Conservation (phyloP, 1,139 yeast genomes). For the Sugiyamaella japonica region DNA sequence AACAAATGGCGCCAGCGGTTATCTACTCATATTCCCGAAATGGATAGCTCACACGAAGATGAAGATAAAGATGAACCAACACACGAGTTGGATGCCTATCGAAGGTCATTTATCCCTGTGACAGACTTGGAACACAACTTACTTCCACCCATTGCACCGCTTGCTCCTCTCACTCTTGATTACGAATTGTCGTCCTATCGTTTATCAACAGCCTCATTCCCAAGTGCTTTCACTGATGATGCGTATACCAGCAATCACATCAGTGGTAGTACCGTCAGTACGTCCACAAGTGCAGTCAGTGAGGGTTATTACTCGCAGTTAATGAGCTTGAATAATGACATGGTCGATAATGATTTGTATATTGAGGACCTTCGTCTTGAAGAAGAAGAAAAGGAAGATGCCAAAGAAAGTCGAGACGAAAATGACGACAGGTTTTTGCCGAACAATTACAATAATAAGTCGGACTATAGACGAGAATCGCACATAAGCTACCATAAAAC, state of each 20-base stretch:
- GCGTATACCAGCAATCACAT: background rate
- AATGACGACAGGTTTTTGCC: background rate
- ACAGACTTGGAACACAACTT: background rate
- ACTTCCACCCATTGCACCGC: conserved; percentile 11
- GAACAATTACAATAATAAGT: background rate
- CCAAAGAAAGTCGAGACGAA: background rate
- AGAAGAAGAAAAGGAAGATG: background rate
- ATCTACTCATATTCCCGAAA: background rate
- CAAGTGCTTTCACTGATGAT: background rate
- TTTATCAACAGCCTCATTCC: conserved; percentile 3
- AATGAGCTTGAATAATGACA: background rate
- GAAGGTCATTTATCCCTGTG: background rate
- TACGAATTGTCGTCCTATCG: conserved; percentile 2
- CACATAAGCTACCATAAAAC: conserved; percentile 3
- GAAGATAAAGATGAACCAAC: background rate
- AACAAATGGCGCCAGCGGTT: background rate
- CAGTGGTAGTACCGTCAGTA: background rate
- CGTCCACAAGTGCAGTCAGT: background rate
- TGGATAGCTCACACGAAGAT: background rate
- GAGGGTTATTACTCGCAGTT: background rate
- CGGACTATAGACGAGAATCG: background rate
- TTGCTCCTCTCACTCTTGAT: conserved; percentile 10
- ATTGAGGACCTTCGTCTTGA: background rate
- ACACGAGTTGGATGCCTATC: background rate
- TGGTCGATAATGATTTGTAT: background rate